These are phyloP conservation scores for Colletotrichum navitas DNA, from an alignment of 2,329 filamentous ascomycete species.

Conservation along the genomic window DNA sequence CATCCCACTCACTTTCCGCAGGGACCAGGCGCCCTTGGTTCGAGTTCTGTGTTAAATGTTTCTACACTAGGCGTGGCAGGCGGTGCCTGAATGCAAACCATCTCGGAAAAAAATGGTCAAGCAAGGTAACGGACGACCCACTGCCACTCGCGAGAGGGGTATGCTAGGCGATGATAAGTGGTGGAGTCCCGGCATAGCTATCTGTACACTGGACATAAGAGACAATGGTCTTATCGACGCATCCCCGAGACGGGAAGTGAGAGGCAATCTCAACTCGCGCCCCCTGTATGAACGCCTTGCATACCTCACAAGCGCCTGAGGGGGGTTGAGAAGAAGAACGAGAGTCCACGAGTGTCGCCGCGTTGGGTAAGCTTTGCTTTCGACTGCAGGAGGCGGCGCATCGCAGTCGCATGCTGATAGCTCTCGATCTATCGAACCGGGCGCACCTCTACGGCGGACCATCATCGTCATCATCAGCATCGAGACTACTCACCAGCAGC, in stretches of 20 bases:
- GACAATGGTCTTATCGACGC: slow-evolving; percentile 13
- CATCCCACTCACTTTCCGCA: slow-evolving; percentile 1
- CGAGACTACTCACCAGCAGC: background rate
- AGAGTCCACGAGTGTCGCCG: background rate
- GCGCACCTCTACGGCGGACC: background rate
- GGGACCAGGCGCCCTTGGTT: background rate
- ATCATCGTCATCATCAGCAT: background rate
- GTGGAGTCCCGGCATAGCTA: background rate
- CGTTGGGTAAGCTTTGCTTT: background rate
- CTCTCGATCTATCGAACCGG: slow-evolving; percentile 7
- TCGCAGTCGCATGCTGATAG: background rate
- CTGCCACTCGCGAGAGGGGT: background rate
- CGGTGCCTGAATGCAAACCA: background rate
- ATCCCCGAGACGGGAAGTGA: background rate
- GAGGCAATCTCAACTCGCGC: background rate
- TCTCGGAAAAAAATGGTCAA: background rate
- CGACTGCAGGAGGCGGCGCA: slow-evolving; percentile 3
- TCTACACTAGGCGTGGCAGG: background rate
- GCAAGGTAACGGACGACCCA: background rate
- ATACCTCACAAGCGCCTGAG: background rate
- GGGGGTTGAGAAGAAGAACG: background rate
- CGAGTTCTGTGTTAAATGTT: slow-evolving; percentile 13
- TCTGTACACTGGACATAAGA: background rate
- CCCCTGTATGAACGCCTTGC: background rate
- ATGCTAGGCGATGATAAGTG: background rate